A percentile compares a stretch with the other conserved stretches of the same genome.
Evolutionary conservation across 1,284 basidiomycete species (phyloP).

Genomic region (Takashimella koratensis): DNA sequence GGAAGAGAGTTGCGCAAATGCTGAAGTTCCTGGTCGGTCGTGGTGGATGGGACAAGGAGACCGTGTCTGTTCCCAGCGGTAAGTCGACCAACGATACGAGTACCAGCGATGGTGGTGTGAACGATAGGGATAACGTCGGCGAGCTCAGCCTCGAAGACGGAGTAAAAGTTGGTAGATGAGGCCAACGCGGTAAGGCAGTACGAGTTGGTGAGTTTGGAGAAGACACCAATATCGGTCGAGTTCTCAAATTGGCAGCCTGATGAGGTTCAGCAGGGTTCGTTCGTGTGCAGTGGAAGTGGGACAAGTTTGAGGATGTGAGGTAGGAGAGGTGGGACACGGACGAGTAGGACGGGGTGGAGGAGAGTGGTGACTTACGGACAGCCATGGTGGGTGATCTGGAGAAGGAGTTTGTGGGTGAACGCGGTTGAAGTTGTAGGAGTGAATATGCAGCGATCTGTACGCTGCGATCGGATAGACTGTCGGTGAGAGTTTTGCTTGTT

Average conservation of each 20-base stretch:
- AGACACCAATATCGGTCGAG: constrained; percentile 92
- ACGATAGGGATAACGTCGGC: constrained; percentile 93
- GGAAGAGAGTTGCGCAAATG: constrained; percentile 96
- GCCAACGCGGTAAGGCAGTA: constrained; percentile 91
- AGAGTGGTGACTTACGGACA: constrained; percentile 49
- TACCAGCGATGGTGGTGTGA: constrained; percentile 93
- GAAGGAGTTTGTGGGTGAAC: no score
- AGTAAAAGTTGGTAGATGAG: constrained; percentile 97
- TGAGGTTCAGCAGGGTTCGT: constrained; percentile 1
- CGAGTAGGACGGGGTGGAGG: no score
- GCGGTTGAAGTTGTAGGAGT: no score
- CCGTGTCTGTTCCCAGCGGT: constrained; percentile 96
- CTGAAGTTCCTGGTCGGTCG: constrained; percentile 97
- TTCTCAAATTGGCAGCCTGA: constrained; percentile 92
- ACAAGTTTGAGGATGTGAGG: no score
- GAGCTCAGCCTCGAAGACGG: constrained; percentile 91
- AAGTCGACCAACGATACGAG: constrained; percentile 87
- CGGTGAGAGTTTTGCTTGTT: no score
- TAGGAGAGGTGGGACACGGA: no score
- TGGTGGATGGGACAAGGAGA: constrained; percentile 89
- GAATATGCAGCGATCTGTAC: no score
- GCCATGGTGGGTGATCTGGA: constrained; percentile 52
- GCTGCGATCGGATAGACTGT: no score
- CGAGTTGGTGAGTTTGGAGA: constrained; percentile 88
- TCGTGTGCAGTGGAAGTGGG: background rate